Evolutionary conservation across 306 rosid genomes (phyloP), one percentile per base, ranked within the genome.

Genomic region (Dryas octopetala): DNA sequence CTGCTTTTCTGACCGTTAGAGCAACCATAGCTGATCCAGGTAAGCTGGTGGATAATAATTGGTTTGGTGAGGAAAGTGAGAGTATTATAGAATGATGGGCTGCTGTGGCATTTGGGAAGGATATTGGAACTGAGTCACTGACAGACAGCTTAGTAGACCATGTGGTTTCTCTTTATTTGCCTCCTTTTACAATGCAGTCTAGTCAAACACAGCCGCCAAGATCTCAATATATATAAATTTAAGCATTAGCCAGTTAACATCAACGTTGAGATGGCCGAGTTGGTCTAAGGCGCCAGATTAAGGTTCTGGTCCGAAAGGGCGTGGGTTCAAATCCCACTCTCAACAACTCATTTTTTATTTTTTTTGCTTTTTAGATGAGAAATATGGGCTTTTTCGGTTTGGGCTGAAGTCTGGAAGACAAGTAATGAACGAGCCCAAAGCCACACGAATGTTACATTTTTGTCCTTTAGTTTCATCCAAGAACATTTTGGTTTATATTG

Each of bases 291-390:
- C 66, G 65, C 75, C 75, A 55, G 65, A 71, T 71, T 71, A 71
- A 71, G 75, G 75, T 71, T 71, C 65, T 71, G 65, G 65, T 71
- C 75, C 75, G 75, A 71, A 71, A 55, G 75, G 75, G 75, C 75
- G 66, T 71, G 75, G 66, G 75, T 71, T 71, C 75, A 71, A 71
- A 71, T 71, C 75, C 75, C 66, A 71, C 54, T 71, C 41, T 71
- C 65, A 71, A 71, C 74, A 70, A 5, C 4, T 6, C 4, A 0
- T 26, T 68, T 50, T 23, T 6, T 4, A 0, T 4, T 41, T 43
- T 7, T 17, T 9, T 57, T 8, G 12, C 4, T 17, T 57, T 9
- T 57, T 57, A n/a, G 54, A 12, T 9, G 3, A 50, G 14, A 10
- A 7, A 45, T 45, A 4, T 45, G 48, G 48, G 48, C 48, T 50